Conservation (phyloP, 163 green algal species). For the Coccomyxa subellipsoidea region DNA sequence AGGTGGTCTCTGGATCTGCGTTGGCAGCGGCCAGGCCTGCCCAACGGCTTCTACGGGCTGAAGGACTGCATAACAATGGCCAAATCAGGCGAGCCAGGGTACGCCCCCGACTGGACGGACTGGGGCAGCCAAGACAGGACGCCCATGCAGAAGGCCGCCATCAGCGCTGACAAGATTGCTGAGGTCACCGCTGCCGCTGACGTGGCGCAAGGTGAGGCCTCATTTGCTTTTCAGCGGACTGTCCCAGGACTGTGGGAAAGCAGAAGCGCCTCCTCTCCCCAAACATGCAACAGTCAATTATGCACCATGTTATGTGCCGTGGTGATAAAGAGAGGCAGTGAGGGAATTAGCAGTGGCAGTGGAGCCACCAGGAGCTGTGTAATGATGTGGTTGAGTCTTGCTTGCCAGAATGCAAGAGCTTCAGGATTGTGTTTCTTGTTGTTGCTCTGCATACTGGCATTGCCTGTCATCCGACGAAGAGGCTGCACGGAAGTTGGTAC, state of each 20-base stretch:
- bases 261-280: too few relatives aligned
- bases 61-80: slow-evolving; percentile 21
- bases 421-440: too few relatives aligned
- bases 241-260: slow-evolving; percentile 9
- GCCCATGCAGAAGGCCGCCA: slow-evolving; percentile 3
- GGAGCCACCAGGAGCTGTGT: too few relatives aligned
- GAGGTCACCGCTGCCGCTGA: background rate
- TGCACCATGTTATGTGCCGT: too few relatives aligned
- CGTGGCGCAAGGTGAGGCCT: background rate
- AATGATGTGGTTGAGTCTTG: too few relatives aligned
- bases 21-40: slow-evolving; percentile 14
- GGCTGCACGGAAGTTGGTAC: too few relatives aligned
- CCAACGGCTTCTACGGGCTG: slow-evolving; percentile 25
- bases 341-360: too few relatives aligned
- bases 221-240: background rate
- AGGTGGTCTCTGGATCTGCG: slow-evolving; percentile 23
- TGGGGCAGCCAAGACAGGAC: slow-evolving; percentile 12
- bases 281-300: too few relatives aligned
- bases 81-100: slow-evolving; percentile 8
- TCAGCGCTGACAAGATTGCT: slow-evolving; percentile 4
- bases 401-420: too few relatives aligned
- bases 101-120: slow-evolving; percentile 5
- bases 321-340: too few relatives aligned
- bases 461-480: too few relatives aligned
- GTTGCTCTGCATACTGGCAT: too few relatives aligned